A percentile compares a stretch with the other conserved stretches of the same genome.
phyloP scores from a whole-genome alignment of 2,329 filamentous ascomycete genomes.

The Pseudogymnoascus sp. region DNA sequence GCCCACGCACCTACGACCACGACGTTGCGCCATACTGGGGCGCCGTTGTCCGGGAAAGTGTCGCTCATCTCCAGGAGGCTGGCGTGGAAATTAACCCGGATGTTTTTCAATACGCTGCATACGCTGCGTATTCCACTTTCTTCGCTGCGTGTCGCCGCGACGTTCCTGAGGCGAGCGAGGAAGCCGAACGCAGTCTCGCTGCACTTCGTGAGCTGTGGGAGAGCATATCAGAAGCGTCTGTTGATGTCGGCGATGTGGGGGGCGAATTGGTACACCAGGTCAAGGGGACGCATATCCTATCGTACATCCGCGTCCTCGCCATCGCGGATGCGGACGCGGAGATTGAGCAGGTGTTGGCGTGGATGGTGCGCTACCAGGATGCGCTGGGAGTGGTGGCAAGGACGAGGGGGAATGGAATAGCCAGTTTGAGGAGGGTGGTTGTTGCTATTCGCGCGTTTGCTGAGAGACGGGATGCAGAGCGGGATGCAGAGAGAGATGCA shows the following conservation, averaged over 20 bases:
- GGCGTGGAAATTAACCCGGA: conserved; percentile 23
- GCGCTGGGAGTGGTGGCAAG: conserved; percentile 16
- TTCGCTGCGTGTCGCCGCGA: conserved; percentile 13
- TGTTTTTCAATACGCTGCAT: conserved; percentile 23
- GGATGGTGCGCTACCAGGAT: conserved; percentile 45
- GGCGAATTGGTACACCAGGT: conserved; percentile 35
- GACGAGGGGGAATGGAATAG: conserved; percentile 16
- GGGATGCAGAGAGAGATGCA: too few species aligned
- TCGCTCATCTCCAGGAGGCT: conserved; percentile 20
- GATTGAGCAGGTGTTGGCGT: conserved; percentile 48
- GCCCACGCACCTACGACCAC: not conserved
- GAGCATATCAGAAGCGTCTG: not conserved
- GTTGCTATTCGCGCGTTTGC: conserved; percentile 19
- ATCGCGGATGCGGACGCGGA: conserved; percentile 50
- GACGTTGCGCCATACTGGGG: conserved; percentile 8
- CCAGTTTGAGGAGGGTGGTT: conserved; percentile 17
- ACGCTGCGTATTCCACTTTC: conserved; percentile 21
- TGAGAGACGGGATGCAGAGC: conserved; percentile 7
- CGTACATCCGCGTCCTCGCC: conserved; percentile 56
- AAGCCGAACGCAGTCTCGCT: not conserved
- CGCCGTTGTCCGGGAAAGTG: conserved; percentile 14
- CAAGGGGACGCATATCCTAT: conserved; percentile 41
- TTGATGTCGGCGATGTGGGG: not conserved
- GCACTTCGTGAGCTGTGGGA: not conserved
- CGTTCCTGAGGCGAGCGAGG: not conserved